Percentiles rank a stretch among this genome's conserved stretches.
These are phyloP conservation scores for Voacanga thouarsii DNA, from an alignment of 257 asterid species.

Conservation along the genomic window DNA sequence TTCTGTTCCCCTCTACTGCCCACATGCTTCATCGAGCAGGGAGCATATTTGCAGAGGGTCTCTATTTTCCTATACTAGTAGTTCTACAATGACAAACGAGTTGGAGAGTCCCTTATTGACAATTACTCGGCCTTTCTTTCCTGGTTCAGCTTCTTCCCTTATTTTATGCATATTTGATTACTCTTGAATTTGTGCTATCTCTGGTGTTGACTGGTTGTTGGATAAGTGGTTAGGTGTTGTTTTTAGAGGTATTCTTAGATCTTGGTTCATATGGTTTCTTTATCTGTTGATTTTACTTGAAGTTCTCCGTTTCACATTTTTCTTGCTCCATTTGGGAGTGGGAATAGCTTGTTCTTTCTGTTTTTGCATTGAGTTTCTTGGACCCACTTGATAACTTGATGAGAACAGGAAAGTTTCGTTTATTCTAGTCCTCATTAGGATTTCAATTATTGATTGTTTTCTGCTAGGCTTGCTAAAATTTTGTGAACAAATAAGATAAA, in stretches of 20 bases:
- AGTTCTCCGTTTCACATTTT: not conserved
- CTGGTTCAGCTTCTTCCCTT: not conserved
- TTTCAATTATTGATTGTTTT: not conserved
- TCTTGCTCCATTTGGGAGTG: not conserved
- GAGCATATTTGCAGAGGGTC: conserved; percentile 1
- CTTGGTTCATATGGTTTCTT: not conserved
- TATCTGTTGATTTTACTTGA: not conserved
- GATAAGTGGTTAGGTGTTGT: too few relatives aligned
- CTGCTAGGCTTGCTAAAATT: not conserved
- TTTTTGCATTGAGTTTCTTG: not conserved
- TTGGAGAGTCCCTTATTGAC: not conserved
- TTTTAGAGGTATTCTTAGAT: not conserved
- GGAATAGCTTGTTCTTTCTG: not conserved
- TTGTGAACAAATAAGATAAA: not conserved
- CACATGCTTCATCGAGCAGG: not conserved
- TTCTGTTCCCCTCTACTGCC: not conserved
- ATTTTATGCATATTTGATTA: not conserved
- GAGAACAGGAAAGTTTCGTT: not conserved
- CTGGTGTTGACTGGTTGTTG: not conserved
- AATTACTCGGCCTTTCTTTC: not conserved
- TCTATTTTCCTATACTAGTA: not conserved
- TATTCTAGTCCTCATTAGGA: not conserved
- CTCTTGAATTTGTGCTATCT: not conserved
- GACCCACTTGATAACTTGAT: not conserved
- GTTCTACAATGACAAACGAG: conserved; percentile 6